A percentile compares a stretch with the other conserved stretches of the same genome.
These are phyloP conservation scores for Ceratocystis alfenasii DNA, from an alignment of 2,329 filamentous ascomycete species.

Conservation along the genomic window DNA sequence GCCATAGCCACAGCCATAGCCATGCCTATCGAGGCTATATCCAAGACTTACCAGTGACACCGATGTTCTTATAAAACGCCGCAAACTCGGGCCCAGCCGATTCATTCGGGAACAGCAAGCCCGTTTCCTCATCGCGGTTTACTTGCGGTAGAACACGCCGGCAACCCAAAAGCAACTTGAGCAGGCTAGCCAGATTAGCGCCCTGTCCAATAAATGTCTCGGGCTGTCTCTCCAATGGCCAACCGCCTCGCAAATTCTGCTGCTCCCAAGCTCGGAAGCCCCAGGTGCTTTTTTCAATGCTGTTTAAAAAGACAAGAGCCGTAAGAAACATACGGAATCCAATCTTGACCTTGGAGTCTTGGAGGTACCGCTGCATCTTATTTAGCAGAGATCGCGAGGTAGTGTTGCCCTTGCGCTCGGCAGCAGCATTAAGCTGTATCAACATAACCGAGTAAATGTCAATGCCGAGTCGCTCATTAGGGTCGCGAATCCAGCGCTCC, in stretches of 20 bases:
- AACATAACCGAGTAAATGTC: constrained; percentile 50
- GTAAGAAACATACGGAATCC: constrained; percentile 51
- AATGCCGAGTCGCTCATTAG: constrained; percentile 37
- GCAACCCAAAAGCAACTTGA: constrained; percentile 51
- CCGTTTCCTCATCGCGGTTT: constrained; percentile 35
- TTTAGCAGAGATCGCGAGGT: constrained; percentile 48
- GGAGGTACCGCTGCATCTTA: constrained; percentile 48
- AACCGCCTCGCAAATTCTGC: constrained; percentile 45
- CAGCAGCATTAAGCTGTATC: constrained; percentile 52
- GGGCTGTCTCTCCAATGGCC: constrained; percentile 49
- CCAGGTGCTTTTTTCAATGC: constrained; percentile 57
- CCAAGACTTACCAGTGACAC: constrained; percentile 43
- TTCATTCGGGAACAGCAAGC: constrained; percentile 34
- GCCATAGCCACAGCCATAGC: background rate
- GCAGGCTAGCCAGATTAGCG: constrained; percentile 43
- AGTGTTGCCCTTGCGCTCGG: constrained; percentile 49
- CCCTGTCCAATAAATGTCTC: constrained; percentile 47
- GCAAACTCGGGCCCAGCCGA: constrained; percentile 37
- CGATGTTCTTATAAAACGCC: constrained; percentile 44
- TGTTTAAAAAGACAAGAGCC: constrained; percentile 51
- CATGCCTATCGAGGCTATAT: too few species aligned
- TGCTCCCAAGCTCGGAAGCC: constrained; percentile 58
- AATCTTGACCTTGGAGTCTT: constrained; percentile 48
- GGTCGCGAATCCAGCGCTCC: constrained; percentile 39
- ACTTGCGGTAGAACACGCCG: constrained; percentile 48